phyloP scores from a whole-genome alignment of 1,139 yeast genomes.

The Magnusiomyces ingens region DNA sequence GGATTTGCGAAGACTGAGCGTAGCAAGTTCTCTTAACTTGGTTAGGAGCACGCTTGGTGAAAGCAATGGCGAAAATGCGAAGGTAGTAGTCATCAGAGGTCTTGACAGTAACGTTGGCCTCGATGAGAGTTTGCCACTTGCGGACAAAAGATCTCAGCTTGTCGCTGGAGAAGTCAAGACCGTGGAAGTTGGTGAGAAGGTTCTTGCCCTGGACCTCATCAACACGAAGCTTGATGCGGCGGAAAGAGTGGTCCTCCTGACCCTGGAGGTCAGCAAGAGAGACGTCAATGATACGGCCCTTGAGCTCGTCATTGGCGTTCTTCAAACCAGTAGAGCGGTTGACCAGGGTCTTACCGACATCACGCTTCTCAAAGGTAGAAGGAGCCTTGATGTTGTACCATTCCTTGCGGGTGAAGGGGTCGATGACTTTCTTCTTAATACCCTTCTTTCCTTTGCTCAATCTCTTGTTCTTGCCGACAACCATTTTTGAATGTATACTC shows the following conservation, averaged over 20 bases:
- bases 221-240: slow-evolving; percentile 82
- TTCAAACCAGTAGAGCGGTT: slow-evolving; percentile 89
- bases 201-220: slow-evolving; percentile 92
- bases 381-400: slow-evolving; percentile 96
- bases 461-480: slow-evolving; percentile 97
- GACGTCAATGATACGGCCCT: slow-evolving; percentile 85
- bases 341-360: slow-evolving; percentile 89
- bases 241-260: slow-evolving; percentile 87
- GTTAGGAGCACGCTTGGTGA: slow-evolving; percentile 86
- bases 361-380: slow-evolving; percentile 87
- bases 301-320: slow-evolving; percentile 87
- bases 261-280: slow-evolving; percentile 87
- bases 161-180: slow-evolving; percentile 86
- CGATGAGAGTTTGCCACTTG: slow-evolving; percentile 91
- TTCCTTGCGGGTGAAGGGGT: slow-evolving; percentile 92
- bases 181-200: slow-evolving; percentile 93
- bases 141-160: slow-evolving; percentile 85
- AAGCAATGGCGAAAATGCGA: slow-evolving; percentile 84
- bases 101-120: slow-evolving; percentile 87
- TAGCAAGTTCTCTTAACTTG: slow-evolving; percentile 87
- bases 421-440: slow-evolving; percentile 90
- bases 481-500: slow-evolving; percentile 42
- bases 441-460: slow-evolving; percentile 95
- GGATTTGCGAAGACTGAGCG: slow-evolving; percentile 86
- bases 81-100: slow-evolving; percentile 85